Evolutionary conservation across 768 basidiomycete genomes (phyloP).

Genomic region (Kwoniella botswanensis): DNA sequence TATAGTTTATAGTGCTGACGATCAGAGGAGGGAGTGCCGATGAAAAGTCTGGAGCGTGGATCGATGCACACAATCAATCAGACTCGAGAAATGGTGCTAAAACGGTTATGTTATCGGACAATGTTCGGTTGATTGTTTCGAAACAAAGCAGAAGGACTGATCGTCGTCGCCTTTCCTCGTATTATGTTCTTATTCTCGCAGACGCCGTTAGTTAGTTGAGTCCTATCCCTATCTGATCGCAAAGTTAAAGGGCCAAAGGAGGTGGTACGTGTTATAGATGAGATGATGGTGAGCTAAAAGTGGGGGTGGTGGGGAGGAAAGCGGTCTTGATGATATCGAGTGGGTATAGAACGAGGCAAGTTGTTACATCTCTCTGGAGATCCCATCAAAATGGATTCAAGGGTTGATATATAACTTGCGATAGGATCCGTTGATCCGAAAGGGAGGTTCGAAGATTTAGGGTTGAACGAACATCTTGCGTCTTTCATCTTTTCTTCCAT

Average conservation of each 20-base stretch:
- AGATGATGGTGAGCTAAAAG: neutral
- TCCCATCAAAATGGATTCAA: neutral
- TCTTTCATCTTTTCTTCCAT: neutral
- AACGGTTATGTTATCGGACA: no score
- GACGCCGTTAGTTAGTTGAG: neutral
- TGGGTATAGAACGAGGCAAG: no score
- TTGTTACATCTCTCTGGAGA: neutral
- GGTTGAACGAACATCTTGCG: neutral
- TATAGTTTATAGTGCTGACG: neutral
- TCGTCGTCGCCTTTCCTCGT: neutral
- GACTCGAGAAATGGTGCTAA: no score
- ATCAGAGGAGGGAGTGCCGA: neutral
- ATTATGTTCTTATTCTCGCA: neutral
- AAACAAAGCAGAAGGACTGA: neutral
- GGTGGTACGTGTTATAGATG: neutral
- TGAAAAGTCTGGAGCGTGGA: neutral
- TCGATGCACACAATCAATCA: neutral
- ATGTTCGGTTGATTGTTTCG: no score
- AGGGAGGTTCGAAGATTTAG: neutral
- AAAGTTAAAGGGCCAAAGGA: neutral
- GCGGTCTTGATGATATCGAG: no score
- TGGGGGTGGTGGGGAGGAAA: neutral
- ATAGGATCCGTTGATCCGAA: neutral
- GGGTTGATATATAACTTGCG: neutral
- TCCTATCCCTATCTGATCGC: neutral